phyloP scores from a whole-genome alignment of 2,329 filamentous ascomycete species.

The Cladophialophora immunda region DNA sequence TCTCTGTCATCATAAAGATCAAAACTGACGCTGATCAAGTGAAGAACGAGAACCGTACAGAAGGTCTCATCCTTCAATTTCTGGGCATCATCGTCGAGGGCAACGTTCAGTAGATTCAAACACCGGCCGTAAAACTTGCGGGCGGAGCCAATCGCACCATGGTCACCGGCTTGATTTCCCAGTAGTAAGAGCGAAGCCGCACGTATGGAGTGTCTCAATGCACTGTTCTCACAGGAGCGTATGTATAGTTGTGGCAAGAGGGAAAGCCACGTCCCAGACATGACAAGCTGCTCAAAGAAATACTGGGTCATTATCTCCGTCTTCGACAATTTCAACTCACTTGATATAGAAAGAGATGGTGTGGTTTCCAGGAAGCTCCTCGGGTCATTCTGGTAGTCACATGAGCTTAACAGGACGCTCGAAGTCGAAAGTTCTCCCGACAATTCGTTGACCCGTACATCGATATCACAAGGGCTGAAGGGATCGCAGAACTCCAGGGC shows the following conservation, averaged over 20 bases:
- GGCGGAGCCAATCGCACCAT: background rate
- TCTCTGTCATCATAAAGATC: background rate
- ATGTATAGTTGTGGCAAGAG: conserved; percentile 9
- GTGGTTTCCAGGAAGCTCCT: background rate
- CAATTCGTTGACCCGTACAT: background rate
- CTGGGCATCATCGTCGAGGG: background rate
- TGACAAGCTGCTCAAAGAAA: conserved; percentile 12
- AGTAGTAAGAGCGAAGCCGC: background rate
- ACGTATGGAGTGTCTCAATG: background rate
- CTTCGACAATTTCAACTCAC: background rate
- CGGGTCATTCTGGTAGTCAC: background rate
- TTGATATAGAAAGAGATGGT: background rate
- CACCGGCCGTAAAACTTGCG: conserved; percentile 7
- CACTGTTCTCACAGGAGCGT: background rate
- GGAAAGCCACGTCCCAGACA: conserved; percentile 13
- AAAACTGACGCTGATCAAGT: conserved; percentile 11
- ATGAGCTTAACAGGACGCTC: background rate
- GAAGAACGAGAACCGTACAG: conserved; percentile 14
- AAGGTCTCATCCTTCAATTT: conserved; percentile 11
- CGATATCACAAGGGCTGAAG: background rate
- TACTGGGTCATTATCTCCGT: conserved; percentile 5
- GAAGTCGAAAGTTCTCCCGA: background rate
- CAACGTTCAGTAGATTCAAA: background rate
- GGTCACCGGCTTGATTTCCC: conserved; percentile 3
- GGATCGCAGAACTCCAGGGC: background rate